These are phyloP conservation scores for Earliella scabrosa DNA, from an alignment of 1,284 basidiomycete genomes.

Conservation along the genomic window DNA sequence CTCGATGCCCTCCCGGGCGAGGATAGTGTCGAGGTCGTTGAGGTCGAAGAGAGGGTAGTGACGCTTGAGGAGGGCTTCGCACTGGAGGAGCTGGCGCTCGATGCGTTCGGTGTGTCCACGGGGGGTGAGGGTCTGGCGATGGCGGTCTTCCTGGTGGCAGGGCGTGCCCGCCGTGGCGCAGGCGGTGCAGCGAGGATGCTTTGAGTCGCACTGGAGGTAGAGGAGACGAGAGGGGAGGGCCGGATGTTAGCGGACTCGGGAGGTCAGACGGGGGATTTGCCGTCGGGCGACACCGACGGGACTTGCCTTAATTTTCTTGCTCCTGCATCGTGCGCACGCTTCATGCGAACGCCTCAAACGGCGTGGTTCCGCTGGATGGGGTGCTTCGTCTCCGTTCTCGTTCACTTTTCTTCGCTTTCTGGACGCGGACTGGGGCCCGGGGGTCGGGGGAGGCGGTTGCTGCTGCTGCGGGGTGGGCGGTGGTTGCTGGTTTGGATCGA, in stretches of 20 bases:
- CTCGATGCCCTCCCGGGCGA: constrained; percentile 70
- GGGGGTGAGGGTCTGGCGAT: constrained; percentile 80
- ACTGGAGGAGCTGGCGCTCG: constrained; percentile 76
- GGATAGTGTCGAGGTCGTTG: constrained; percentile 65
- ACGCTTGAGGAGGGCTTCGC: constrained; percentile 74
- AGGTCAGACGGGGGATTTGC: constrained; percentile 66
- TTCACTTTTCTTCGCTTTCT: constrained; percentile 65
- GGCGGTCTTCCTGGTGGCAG: constrained; percentile 84
- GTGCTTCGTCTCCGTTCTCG: constrained; percentile 53
- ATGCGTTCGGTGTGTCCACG: constrained; percentile 79
- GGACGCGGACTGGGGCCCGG: constrained; percentile 33
- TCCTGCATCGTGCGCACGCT: constrained; percentile 86
- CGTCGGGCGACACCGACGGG: constrained; percentile 83
- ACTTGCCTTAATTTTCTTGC: constrained; percentile 93
- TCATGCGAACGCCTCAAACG: constrained; percentile 84
- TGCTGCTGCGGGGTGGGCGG: constrained; percentile 29
- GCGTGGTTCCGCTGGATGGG: constrained; percentile 66
- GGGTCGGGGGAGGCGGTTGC: constrained; percentile 43
- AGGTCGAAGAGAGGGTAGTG: constrained; percentile 69
- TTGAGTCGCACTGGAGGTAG: constrained; percentile 75
- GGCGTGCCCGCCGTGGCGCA: constrained; percentile 76
- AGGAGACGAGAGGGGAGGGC: constrained; percentile 33
- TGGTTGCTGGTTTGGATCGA: constrained; percentile 58
- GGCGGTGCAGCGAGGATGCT: constrained; percentile 81
- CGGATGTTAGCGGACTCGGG: constrained; percentile 26